Conservation (phyloP, 805 yeast species). For the Clavispora vitiphila region DNA sequence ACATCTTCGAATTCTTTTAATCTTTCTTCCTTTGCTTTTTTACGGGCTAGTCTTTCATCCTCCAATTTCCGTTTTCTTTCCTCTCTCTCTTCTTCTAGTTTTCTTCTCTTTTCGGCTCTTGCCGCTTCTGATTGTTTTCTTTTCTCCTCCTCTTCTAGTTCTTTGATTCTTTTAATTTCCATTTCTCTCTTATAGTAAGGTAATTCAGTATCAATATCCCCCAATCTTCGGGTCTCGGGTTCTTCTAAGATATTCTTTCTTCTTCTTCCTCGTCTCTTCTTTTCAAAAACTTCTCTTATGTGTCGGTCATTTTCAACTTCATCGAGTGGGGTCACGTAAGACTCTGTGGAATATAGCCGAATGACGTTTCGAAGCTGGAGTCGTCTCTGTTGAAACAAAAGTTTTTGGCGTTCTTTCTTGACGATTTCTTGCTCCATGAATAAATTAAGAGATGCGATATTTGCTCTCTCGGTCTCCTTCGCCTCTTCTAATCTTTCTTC, state of each 20-base stretch:
- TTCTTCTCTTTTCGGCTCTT: conserved; percentile 10
- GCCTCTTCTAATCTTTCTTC: conserved; percentile 80
- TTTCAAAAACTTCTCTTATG: conserved; percentile 27
- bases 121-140: background rate
- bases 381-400: conserved; percentile 62
- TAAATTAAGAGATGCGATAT: conserved; percentile 64
- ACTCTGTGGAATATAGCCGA: conserved; percentile 45
- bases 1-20: conserved; percentile 3
- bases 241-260: conserved; percentile 33
- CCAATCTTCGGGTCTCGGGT: conserved; percentile 25
- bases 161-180: conserved; percentile 20
- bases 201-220: conserved; percentile 22
- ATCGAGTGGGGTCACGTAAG: conserved; percentile 56
- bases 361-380: conserved; percentile 56
- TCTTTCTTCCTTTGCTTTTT: conserved; percentile 4
- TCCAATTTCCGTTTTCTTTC: conserved; percentile 6
- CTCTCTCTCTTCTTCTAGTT: conserved; percentile 6
- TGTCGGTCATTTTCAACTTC: conserved; percentile 50
- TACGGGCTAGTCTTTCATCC: conserved; percentile 2
- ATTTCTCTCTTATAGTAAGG: conserved; percentile 25
- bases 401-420: conserved; percentile 73
- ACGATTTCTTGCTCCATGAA: conserved; percentile 82
- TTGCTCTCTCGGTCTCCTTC: conserved; percentile 73
- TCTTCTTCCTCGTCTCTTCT: conserved; percentile 41
- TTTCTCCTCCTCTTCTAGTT: conserved; percentile 10